Evolutionary conservation across 768 basidiomycete genomes (phyloP), one percentile per base, ranked within the genome.

Genomic region (Mrakia gelida): DNA sequence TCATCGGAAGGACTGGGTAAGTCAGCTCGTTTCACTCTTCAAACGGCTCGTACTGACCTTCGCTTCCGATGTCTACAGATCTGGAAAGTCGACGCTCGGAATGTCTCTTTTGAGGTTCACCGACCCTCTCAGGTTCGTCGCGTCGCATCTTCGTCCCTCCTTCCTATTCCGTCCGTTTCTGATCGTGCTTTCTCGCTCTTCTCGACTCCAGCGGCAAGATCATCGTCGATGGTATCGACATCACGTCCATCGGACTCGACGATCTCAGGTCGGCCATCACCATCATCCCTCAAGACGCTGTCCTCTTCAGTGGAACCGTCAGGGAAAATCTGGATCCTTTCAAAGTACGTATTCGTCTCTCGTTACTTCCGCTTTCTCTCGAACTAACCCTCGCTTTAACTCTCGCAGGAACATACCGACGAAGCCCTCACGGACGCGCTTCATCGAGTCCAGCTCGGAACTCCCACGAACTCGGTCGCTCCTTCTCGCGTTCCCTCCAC

Each of bases 91-190:
- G 26, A 94, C 93, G 0, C 86, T 95, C 73, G 92, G 92, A 0
- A 93, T 92, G 92, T 91, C 91, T 81, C 86, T 95, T 23, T 84
- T 95, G 73, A 89, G 93, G 80, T 95, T 95, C 81, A 90, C 91
- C 26, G 94, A 96, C 82, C 93, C 94, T 0, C 41, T 63, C 18
- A 70, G 77, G 70, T 77, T 32, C 13, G 75, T 70, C 65, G 23
- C 59, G 32, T 52, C 15, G 45, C 15, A 10, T 34, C 54, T 38
- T 8, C 54, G 72, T 11, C 49, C 32, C 59, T 65, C 28, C 62
- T 65, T 61, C 26, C 43, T 26, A 23, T 45, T 9, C n/a, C 30
- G n/a, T 21, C 15, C 32, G 21, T 34, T 38, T 38, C 38, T 38
- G 38, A 38, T 3, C 38, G 38, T 38, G 4, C 21, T 10, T 68